A percentile compares a stretch with the other conserved stretches of the same genome.
Conservation (phyloP, 768 basidiomycete species). For the Amanita exitialis region DNA sequence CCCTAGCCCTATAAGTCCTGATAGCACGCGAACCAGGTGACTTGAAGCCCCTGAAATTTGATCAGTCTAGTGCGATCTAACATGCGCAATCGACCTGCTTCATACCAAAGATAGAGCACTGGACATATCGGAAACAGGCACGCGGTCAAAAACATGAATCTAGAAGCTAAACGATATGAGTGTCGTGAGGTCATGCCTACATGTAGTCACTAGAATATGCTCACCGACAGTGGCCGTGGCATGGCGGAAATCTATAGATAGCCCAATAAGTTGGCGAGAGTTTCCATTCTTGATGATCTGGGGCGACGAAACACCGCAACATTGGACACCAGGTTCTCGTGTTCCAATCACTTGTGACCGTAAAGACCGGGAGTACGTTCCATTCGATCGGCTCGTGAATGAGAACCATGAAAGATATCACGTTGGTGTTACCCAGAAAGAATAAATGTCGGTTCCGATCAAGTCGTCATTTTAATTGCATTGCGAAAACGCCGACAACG, state of each 20-base stretch:
- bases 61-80: background rate
- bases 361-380: background rate
- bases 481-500: background rate
- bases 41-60: background rate
- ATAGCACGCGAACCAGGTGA: background rate
- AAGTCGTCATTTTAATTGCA: background rate
- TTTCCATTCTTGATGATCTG: background rate
- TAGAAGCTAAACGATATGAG: background rate
- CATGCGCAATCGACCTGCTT: background rate
- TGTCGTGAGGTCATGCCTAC: background rate
- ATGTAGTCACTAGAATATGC: background rate
- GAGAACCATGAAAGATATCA: background rate
- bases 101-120: background rate
- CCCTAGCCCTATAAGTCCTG: background rate
- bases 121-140: background rate
- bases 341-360: background rate
- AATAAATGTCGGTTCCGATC: background rate
- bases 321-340: background rate
- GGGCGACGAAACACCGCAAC: conserved; percentile 1
- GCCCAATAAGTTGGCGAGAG: background rate
- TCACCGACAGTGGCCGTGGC: background rate
- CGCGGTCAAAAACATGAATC: background rate
- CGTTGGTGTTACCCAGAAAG: background rate
- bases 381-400: background rate
- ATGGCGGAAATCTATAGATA: background rate